Evolutionary conservation across 2,329 filamentous ascomycete species (phyloP), one percentile per base, ranked within the genome.

Genomic region (Cordyceps fumosorosea): DNA sequence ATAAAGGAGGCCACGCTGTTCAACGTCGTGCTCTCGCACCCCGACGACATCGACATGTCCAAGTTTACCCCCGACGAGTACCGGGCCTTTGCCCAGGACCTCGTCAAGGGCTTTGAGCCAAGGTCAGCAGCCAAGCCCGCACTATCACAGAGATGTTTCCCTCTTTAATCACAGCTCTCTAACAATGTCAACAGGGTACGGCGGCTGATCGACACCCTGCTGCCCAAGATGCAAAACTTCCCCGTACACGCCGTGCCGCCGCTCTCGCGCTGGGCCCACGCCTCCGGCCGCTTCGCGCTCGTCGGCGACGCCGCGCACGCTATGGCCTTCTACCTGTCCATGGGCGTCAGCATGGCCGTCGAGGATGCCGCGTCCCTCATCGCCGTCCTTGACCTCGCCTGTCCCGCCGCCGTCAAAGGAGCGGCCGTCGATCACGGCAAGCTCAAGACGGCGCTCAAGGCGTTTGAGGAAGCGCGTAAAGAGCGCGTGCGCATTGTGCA

Each of bases 11-110:
- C 75, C 1, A 72, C 73, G 47, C 69, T 74, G 1, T 78, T 78
- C 66, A 79, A 79, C 63, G 74, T 79, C 71, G 77, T 79, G 0
- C 68, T 79, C 0, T 76, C 75, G 5, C 76, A 79, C 62, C 70
- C 67, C 16, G 77, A 79, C 64, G 53, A 66, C 32, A 45, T 65
- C 44, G 48, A 66, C 55, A 65, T 65, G 32, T 63, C 47, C 44
- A 42, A 57, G 2, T 64, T 64, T 16, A 60, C 58, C 7, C 7
- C 56, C 1, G 57, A 54, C 10, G 53, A 67, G 20, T 64, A 64
- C 48, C 57, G 34, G 10, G 47, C 37, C 1, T 58, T 62, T 24
- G 64, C 65, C 3, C 44, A 51, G 8, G 45, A 59, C 0, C 47
- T 64, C 16, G 64, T 56, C 53, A n/a, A 59, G 26, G 61, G 29